Base-by-base conservation (phyloP, 1,139 yeast genomes). In the Scheffersomyces lignicola region DNA sequence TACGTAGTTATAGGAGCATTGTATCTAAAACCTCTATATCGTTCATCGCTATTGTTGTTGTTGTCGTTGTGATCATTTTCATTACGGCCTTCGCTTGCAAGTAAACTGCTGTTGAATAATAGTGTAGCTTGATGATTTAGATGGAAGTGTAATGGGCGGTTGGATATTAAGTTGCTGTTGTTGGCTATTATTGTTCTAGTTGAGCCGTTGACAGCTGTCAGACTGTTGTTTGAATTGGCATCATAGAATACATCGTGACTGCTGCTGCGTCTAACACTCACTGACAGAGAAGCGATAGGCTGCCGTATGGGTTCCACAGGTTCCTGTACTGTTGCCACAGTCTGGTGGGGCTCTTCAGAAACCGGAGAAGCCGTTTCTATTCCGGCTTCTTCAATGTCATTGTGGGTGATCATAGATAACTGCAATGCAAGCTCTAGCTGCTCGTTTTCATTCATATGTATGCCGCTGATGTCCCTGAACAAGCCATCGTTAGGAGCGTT, bases 401-500 rank as follows among this genome's bases (percentile, higher is more conserved):
- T n/a, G n/a, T n/a, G n/a, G n/a, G n/a, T n/a, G n/a, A 10, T 12
- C 20, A 26, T 15, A 4, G 29, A 26, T 10, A 26, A n/a, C 18
- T 15, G 29, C 6, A 26, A 6, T 10, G 29, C 29, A 18, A 26
- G 18, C 18, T 6, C 20, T 9, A 26, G 5, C 10, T 26, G 29
- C n/a, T 26, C 29, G 4, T 3, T 16, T 15, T 26, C 29, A 26
- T 14, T 16, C 29, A 26, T 10, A 9, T 5, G 6, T n/a, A 26
- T 26, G 6, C 29, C 29, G 7, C n/a, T 24, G 16, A 7, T 24
- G 18, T 26, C 29, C 9, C 29, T 11, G 18, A 16, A 26, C 12
- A 26, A 26, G 16, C 29, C 29, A 26, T 26, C 29, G 18, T 26
- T 26, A 4, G 29, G 29, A 11, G 29, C 29, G 3, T 14, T 14